Evolutionary conservation across 164 flowering plant species (phyloP), one percentile per base, ranked within the genome.

Genomic region (Nelumbo lutea): DNA sequence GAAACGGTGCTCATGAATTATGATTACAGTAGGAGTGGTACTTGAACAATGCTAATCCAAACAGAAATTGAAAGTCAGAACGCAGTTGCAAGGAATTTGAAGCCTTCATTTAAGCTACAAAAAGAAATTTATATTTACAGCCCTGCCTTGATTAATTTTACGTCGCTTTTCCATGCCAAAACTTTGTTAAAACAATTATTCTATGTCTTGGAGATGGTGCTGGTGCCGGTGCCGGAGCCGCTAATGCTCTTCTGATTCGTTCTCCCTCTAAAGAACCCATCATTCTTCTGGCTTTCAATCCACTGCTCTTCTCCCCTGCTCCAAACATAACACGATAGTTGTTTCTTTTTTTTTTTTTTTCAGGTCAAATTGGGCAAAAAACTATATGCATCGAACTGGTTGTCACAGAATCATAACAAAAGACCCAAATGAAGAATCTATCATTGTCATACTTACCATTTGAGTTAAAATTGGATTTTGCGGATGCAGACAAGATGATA

Each of bases 401-500:
- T 42, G 3, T 4, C 9, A 6, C 5, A 61, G 11, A n/a, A 38
- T 40, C n/a, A 47, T 14, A 40, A 66, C 6, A 27, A 27, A 27
- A 27, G 27, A 27, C 27, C 27, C 27, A 27, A 27, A 27, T 27
- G 27, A 27, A 27, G 27, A 27, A 27, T 27, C 27, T 27, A 27
- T n/a, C 43, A 43, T 58, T 46, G 43, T 15, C 4, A 6, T n/a
- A 7, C 66, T 68, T 78, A 86, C 88, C 90, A 41, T 72, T 51
- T 2, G 72, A 45, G 51, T 59, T 67, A 63, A 63, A 64, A 72
- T 45, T 59, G 42, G 80, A 70, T 66, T 81, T 82, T 8, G 88
- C 81, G 47, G 86, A 77, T 11, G 83, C 89, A 9, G 96, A 87
- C 76, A 79, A 70, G 64, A 73, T 75, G 60, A 90, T 64, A 13